Base-by-base conservation (phyloP, 192 early-diverging fungal species). In the Coemansia pectinata region DNA sequence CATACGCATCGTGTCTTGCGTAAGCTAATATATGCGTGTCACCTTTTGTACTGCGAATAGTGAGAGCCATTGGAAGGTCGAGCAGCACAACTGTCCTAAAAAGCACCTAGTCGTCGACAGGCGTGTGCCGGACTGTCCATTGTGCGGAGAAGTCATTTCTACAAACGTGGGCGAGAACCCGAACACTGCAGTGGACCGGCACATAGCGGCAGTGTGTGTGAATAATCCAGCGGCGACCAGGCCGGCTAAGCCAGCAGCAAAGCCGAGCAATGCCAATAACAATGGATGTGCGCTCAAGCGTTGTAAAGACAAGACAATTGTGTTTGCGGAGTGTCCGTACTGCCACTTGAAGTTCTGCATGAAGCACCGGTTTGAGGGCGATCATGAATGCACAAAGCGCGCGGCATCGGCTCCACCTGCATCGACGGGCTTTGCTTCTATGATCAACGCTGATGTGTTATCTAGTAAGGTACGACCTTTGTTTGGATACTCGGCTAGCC, bases 71-170 rank as follows among this genome's bases (percentile, higher is more conserved):
- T 90, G 87, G 78, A 87, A 88, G 61, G 71, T 85, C 19, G 85
- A 88, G n/a, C 72, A 73, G n/a, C 92, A 93, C 67, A 42, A 67
- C 11, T 93, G 92, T 64, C 73, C 85, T 17, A 73, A 77, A n/a
- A 70, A 83, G 19, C 85, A 89, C 57, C 85, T 87, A 1, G 71
- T 78, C 5, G 77, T 83, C 1, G 86, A 92, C 63, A 85, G 89
- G 45, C 84, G 86, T 29, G 90, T 91, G 0, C 90, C 92, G 6
- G 86, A 85, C 53, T 93, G 92, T 52, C 92, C 92, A 11, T 77
- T 96, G 23, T 96, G 94, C 72, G 66, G 84, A 19, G 79, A 88
- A 60, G 89, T 91, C 12, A 86, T 96, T 3, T 89, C 94, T 4
- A 73, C 90, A 10, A 81, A 81, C 5, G 81, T 89, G 29, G 90